Conservation (phyloP, 768 basidiomycete genomes). For the Lactarius sp. region DNA sequence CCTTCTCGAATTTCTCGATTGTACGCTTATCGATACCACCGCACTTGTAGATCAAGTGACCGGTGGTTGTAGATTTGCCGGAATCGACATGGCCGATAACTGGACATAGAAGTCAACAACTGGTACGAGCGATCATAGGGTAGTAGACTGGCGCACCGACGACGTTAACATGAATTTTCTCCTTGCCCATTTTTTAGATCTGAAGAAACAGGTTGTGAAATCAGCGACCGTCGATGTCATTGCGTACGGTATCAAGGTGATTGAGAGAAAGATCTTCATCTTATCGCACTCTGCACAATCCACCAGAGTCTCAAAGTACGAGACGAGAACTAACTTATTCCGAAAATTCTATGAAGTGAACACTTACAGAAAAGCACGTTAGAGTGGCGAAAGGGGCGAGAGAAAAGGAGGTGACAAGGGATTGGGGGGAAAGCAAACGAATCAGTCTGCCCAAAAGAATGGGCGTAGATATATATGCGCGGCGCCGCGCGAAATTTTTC, state of each 20-base stretch:
- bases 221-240: slow-evolving; percentile 15
- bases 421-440: slow-evolving; percentile 37
- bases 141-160: slow-evolving; percentile 60
- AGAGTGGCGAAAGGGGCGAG: slow-evolving; percentile 37
- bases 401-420: slow-evolving; percentile 45
- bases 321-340: slow-evolving; percentile 2
- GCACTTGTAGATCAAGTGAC: slow-evolving; percentile 99
- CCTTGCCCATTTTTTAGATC: slow-evolving; percentile 90
- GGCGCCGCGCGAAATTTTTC: slow-evolving; percentile 27
- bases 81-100: slow-evolving; percentile 99
- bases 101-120: slow-evolving; percentile 36
- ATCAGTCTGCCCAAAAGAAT: slow-evolving; percentile 26
- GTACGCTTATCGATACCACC: slow-evolving; percentile 99
- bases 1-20: slow-evolving; percentile 99
- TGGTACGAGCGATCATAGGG: slow-evolving; percentile 23
- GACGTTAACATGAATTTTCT: slow-evolving; percentile 95
- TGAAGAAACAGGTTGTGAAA: slow-evolving; percentile 25
- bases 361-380: slow-evolving; percentile 42
- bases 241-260: background rate
- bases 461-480: slow-evolving; percentile 32
- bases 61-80: slow-evolving; percentile 99
- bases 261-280: slow-evolving; percentile 17
- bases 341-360: slow-evolving; percentile 15
- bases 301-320: slow-evolving; percentile 13
- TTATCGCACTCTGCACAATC: slow-evolving; percentile 18